phyloP scores from a whole-genome alignment of 2,329 filamentous ascomycete genomes.

The Leptographium radiaticola region DNA sequence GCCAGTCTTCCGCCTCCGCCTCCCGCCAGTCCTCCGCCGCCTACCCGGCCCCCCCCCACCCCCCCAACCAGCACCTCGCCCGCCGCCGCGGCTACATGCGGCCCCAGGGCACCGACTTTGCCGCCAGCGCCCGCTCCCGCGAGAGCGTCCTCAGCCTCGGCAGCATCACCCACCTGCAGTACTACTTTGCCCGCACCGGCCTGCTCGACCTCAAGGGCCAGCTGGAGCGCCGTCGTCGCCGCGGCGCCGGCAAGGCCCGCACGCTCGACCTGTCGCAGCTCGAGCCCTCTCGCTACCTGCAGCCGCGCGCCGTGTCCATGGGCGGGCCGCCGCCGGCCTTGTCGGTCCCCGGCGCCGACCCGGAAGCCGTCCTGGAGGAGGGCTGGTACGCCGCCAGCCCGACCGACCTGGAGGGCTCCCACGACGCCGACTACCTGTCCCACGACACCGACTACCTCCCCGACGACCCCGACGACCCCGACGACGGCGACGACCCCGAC shows the following conservation, averaged over 20 bases:
- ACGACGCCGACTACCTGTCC: conserved; percentile 18
- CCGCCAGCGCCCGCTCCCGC: conserved; percentile 74
- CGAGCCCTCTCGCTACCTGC: conserved; percentile 20
- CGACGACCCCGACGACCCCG: conserved; percentile 12
- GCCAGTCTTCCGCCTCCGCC: conserved; percentile 49
- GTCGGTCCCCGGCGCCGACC: too few species aligned
- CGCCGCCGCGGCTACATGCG: conserved; percentile 73
- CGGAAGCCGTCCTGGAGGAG: too few species aligned
- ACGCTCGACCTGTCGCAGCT: conserved; percentile 46
- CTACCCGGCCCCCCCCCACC: neutral
- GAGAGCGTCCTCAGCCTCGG: conserved; percentile 95
- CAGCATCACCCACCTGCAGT: conserved; percentile 93
- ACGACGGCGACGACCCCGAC: conserved; percentile 43
- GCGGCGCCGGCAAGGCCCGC: conserved; percentile 32
- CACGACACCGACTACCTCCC: conserved; percentile 22
- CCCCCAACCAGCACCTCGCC: conserved; percentile 11
- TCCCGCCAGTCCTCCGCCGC: conserved; percentile 24
- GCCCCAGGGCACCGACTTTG: conserved; percentile 77
- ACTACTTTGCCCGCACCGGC: conserved; percentile 94
- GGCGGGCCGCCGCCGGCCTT: neutral
- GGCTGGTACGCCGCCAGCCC: too few species aligned
- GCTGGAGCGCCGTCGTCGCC: conserved; percentile 51
- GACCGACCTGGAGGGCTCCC: neutral
- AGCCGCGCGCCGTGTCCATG: neutral
- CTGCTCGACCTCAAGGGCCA: conserved; percentile 86